Percentiles rank a stretch among this genome's conserved stretches.
Evolutionary conservation across 202 grass and related monocot species (phyloP).

Genomic region (Zizania palustris): DNA sequence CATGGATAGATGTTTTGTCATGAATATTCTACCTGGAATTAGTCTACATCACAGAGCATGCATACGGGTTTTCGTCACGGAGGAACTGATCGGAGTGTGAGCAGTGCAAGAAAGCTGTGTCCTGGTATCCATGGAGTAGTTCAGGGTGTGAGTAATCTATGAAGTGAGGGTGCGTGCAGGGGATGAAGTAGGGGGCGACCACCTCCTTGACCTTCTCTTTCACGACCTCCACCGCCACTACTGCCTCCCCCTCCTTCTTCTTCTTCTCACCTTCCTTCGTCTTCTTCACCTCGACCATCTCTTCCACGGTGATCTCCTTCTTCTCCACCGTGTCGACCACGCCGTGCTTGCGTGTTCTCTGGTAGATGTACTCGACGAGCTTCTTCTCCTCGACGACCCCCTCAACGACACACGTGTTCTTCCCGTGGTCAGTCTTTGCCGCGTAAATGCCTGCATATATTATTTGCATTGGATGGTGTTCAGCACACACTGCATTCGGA

Average conservation of each 20-base stretch:
- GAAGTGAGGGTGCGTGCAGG: conserved; percentile 72
- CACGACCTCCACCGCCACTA: background rate
- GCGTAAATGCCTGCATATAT: conserved; percentile 65
- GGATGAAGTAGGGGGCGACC: conserved; percentile 71
- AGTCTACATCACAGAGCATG: conserved; percentile 72
- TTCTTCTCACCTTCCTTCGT: background rate
- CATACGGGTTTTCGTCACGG: conserved; percentile 68
- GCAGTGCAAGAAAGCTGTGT: conserved; percentile 72
- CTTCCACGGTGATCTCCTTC: conserved; percentile 52
- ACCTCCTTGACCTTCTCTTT: conserved; percentile 60
- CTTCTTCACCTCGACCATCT: conserved; percentile 38
- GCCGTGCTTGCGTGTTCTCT: conserved; percentile 53
- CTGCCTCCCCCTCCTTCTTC: background rate
- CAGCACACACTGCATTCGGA: background rate
- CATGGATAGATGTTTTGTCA: background rate
- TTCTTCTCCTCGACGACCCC: conserved; percentile 68
- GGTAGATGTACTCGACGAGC: conserved; percentile 66
- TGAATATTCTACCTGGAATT: conserved; percentile 17
- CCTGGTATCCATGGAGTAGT: conserved; percentile 52
- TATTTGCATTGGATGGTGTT: background rate
- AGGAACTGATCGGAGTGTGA: conserved; percentile 71
- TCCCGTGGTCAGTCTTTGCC: conserved; percentile 62
- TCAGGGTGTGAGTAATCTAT: conserved; percentile 55
- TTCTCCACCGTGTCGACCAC: conserved; percentile 56
- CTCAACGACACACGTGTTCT: conserved; percentile 58